Conservation (phyloP, 139 green algal genomes). For the Picochlorum sp. region DNA sequence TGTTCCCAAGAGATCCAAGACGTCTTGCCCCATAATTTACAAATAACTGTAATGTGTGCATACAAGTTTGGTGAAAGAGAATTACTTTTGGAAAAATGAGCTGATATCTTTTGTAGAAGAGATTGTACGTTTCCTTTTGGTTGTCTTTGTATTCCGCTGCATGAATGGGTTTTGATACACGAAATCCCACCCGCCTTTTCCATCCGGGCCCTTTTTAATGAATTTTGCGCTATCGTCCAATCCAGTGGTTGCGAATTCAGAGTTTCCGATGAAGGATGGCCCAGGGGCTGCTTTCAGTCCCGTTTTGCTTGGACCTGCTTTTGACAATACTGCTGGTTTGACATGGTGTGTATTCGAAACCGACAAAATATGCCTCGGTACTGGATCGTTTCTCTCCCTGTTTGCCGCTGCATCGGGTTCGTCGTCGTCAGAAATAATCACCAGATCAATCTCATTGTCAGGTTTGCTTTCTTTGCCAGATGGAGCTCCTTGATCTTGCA, state of each 20-base stretch:
- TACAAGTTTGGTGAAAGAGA: no score
- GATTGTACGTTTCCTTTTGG: neutral
- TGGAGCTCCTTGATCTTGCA: no score
- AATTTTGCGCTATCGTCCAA: constrained; percentile 13
- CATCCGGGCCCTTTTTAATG: constrained; percentile 25
- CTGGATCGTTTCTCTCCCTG: neutral
- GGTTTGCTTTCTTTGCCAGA: no score
- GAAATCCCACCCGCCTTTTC: constrained; percentile 16
- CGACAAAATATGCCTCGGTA: neutral
- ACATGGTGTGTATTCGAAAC: neutral
- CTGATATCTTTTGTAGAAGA: neutral
- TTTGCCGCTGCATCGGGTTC: no score
- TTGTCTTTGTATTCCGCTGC: neutral
- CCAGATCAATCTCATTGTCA: no score
- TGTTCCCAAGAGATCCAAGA: constrained; percentile 97
- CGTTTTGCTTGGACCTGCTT: constrained; percentile 6
- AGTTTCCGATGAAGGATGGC: constrained; percentile 17
- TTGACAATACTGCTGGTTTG: neutral
- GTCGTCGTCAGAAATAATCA: no score
- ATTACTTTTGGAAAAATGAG: neutral
- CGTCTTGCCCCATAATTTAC: constrained; percentile 70
- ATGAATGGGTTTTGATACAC: neutral
- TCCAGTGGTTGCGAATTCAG: constrained; percentile 6
- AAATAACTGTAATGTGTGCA: neutral
- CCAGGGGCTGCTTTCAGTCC: constrained; percentile 12